Base-by-base conservation (phyloP, 257 asterid genomes). In the Agastache rugosa region DNA sequence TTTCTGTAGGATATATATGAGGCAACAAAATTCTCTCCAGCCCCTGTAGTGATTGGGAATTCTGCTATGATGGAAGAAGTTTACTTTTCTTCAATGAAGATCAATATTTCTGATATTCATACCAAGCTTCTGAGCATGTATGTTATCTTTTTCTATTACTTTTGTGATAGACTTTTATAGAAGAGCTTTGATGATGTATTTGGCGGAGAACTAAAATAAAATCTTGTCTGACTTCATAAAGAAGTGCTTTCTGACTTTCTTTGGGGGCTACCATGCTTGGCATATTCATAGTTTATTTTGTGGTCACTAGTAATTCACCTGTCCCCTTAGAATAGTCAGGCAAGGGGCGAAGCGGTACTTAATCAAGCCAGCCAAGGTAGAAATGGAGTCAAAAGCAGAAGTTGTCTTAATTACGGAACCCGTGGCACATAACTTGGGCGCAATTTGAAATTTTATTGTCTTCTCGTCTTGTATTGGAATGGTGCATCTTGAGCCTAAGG, bases 11-110 rank as follows among this genome's bases (percentile, higher is more conserved):
- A 94, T 81, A 94, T 94, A 76, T 94, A 94, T 16, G 97, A 92
- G 86, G 99, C 95, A 20, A 94, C 99, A 60, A 84, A 92, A 78
- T 94, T 94, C 76, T 88, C 84, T 77, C 99, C 97, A 35, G 83
- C 84, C 77, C 83, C 90, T 68, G 80, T 78, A 62, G 75, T 80
- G 53, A 60, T 72, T 85, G 93, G 82, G 66, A 96, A 86, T 82
- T 77, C 89, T 81, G 75, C 85, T 62, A 68, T 79, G 64, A 80
- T 67, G 73, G 90, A 85, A 76, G 88, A 89, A 83, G 84, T 85
- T 50, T 84, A 80, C 82, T 69, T 94, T 67, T 87, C 90, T 44
- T 90, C 92, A 63, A 70, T 92, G 79, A 90, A 82, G 83, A 78
- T 92, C 81, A 85, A 71, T 84, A 86, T 92, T 70, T 82, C 82